phyloP scores from a whole-genome alignment of 805 yeast genomes.

The Saccharomycopsis amapae region DNA sequence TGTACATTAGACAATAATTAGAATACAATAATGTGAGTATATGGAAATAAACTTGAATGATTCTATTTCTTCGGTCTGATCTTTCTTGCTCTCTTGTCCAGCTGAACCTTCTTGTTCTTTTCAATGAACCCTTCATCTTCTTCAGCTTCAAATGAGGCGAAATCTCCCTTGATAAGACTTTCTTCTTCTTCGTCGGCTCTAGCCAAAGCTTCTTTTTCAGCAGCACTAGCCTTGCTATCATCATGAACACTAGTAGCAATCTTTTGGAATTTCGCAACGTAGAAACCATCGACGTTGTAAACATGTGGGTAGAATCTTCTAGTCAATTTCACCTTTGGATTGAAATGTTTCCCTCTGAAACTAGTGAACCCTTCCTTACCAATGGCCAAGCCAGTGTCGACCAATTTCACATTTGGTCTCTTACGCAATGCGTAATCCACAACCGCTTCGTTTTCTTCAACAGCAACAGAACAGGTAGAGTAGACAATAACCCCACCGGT shows the following conservation, averaged over 20 bases:
- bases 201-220: constrained; percentile 76
- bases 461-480: constrained; percentile 97
- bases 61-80: constrained; percentile 36
- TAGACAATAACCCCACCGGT: constrained; percentile 94
- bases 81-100: constrained; percentile 67
- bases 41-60: not conserved
- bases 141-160: constrained; percentile 70
- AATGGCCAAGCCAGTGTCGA: constrained; percentile 84
- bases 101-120: constrained; percentile 55
- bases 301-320: constrained; percentile 98
- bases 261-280: constrained; percentile 93
- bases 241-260: constrained; percentile 81
- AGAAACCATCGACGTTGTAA: constrained; percentile 97
- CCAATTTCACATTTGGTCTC: constrained; percentile 92
- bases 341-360: constrained; percentile 87
- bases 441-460: constrained; percentile 97
- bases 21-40: too few species aligned
- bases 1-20: not conserved
- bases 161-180: constrained; percentile 78
- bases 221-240: constrained; percentile 78
- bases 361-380: constrained; percentile 96
- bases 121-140: constrained; percentile 70
- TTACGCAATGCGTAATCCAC: constrained; percentile 96
- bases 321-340: constrained; percentile 67
- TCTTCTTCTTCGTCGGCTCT: constrained; percentile 58